Conservation (phyloP, 2,329 filamentous ascomycete species). For the Magnaporthiopsis incrustans region DNA sequence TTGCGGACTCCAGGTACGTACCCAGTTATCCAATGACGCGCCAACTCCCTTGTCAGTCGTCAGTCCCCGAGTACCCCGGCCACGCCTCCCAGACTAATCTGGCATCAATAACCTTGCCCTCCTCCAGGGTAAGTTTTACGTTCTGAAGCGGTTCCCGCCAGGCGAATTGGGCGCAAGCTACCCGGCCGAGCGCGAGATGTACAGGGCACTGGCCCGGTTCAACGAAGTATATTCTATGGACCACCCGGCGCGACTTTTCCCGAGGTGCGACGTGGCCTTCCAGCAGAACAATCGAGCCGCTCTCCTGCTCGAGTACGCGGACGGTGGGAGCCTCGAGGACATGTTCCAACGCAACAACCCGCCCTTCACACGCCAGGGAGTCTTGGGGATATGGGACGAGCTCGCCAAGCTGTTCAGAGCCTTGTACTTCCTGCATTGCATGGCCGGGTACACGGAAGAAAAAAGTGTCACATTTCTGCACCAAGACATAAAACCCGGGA, state of each 20-base stretch:
- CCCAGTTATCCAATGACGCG: too few relatives aligned
- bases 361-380: neutral
- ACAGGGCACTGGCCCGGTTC: too few relatives aligned
- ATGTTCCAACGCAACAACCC: neutral
- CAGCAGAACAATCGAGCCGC: neutral
- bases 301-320: constrained; percentile 7
- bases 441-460: neutral
- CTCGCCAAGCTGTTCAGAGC: neutral
- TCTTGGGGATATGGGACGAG: neutral
- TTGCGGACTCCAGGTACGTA: too few relatives aligned
- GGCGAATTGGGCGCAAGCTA: neutral
- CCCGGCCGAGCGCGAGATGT: too few relatives aligned
- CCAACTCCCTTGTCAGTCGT: too few relatives aligned
- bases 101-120: too few relatives aligned
- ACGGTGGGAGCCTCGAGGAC: constrained; percentile 4
- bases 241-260: neutral
- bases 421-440: neutral
- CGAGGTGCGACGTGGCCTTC: neutral
- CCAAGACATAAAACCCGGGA: constrained; percentile 5
- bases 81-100: too few relatives aligned
- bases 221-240: too few relatives aligned
- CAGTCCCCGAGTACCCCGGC: too few relatives aligned
- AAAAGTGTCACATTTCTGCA: neutral
- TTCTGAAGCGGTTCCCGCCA: neutral
- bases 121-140: neutral